A percentile compares a stretch with the other conserved stretches of the same genome.
These are phyloP conservation scores for Wickerhamiella shivajii DNA, from an alignment of 805 yeast species.

Conservation along the genomic window DNA sequence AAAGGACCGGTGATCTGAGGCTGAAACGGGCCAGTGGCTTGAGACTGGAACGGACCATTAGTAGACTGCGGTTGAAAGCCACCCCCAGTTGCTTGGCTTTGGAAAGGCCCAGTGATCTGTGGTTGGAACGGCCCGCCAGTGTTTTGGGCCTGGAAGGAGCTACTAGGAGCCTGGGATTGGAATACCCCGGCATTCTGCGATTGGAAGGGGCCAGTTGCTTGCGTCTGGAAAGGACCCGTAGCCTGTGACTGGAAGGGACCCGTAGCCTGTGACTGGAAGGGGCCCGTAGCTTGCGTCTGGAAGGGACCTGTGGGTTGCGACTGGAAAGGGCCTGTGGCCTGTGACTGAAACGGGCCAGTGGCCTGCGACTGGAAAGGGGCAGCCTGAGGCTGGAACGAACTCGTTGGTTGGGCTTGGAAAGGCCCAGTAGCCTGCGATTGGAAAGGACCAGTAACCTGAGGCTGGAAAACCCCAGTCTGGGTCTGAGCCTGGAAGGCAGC, in stretches of 20 bases:
- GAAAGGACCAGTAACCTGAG: constrained; percentile 19
- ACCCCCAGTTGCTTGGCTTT: constrained; percentile 6
- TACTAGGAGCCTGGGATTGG: constrained; percentile 10
- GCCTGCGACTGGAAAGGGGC: constrained; percentile 24
- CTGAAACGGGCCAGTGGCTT: constrained; percentile 17
- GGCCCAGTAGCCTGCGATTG: constrained; percentile 19
- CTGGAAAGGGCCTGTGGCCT: constrained; percentile 11
- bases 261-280: not conserved
- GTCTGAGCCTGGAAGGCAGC: too few relatives aligned
- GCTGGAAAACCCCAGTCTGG: constrained; percentile 16
- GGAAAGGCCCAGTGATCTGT: constrained; percentile 13
- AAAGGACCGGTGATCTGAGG: constrained; percentile 1
- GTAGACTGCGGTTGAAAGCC: constrained; percentile 10
- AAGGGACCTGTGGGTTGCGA: constrained; percentile 5
- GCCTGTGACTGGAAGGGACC: constrained; percentile 18
- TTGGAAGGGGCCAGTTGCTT: constrained; percentile 14
- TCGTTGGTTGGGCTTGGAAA: constrained; percentile 11
- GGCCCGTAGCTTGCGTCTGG: constrained; percentile 1
- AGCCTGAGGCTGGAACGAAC: constrained; percentile 5
- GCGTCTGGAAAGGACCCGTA: constrained; percentile 21
- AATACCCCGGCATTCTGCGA: constrained; percentile 8
- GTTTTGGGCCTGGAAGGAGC: constrained; percentile 22
- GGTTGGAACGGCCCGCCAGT: constrained; percentile 5
- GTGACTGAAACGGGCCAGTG: constrained; percentile 15
- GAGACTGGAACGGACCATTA: constrained; percentile 13